Percentiles rank a stretch among this genome's conserved stretches.
Conservation (phyloP, 2,329 filamentous ascomycete genomes). For the Aspergillus sp. region DNA sequence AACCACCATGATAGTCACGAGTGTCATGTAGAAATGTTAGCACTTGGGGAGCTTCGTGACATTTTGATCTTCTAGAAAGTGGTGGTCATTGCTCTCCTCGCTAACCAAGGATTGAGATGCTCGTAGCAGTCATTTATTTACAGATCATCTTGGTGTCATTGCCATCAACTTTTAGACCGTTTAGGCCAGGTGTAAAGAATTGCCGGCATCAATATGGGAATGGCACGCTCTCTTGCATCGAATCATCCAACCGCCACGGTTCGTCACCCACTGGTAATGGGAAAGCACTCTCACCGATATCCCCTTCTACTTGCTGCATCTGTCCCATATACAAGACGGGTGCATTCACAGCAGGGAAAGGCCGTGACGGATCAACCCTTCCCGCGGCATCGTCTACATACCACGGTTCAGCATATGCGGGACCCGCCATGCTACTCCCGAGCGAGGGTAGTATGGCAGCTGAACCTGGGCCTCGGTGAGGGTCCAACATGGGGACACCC, state of each 20-base stretch:
- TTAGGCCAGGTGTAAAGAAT: not conserved
- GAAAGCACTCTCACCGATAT: not conserved
- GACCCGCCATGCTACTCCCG: not conserved
- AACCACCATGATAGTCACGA: too few relatives aligned
- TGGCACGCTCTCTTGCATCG: not conserved
- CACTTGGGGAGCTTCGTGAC: too few relatives aligned
- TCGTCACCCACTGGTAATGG: not conserved
- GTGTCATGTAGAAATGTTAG: too few relatives aligned
- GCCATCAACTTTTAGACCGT: not conserved
- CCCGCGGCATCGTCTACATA: not conserved
- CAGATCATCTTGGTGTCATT: not conserved
- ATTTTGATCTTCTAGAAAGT: too few relatives aligned
- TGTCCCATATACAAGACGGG: not conserved
- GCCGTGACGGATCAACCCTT: not conserved
- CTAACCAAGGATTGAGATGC: too few relatives aligned
- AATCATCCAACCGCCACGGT: conserved; percentile 1
- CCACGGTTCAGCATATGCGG: not conserved
- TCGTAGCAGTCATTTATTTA: too few relatives aligned
- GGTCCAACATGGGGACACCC: not conserved
- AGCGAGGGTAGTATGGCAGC: not conserved
- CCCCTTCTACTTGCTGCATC: not conserved
- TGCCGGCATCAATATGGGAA: not conserved
- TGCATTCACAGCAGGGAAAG: not conserved
- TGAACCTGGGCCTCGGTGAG: not conserved
- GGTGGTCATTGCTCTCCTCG: too few relatives aligned